These are phyloP conservation scores for Hyphopichia buzzinii DNA, from an alignment of 1,139 yeast species.

Conservation along the genomic window DNA sequence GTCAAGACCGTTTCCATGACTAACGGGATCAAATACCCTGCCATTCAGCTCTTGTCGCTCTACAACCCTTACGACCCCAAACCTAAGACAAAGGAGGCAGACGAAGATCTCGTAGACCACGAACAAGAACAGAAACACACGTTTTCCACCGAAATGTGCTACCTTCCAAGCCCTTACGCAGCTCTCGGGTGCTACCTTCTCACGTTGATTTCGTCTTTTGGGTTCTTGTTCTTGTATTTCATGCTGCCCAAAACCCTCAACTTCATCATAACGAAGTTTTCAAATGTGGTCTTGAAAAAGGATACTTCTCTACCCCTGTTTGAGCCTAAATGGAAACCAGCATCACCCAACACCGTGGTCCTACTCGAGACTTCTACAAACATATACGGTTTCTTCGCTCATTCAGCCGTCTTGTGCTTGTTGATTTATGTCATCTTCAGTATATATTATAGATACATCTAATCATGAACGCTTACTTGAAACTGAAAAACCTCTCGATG, in stretches of 20 bases:
- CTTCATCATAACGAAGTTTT: neutral
- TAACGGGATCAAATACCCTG: slow-evolving; percentile 82
- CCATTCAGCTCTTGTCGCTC: slow-evolving; percentile 76
- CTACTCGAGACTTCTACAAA: slow-evolving; percentile 4
- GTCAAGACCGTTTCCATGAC: slow-evolving; percentile 92
- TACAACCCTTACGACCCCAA: slow-evolving; percentile 41
- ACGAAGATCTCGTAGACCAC: slow-evolving; percentile 1
- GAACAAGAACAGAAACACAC: slow-evolving; percentile 9
- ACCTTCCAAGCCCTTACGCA: slow-evolving; percentile 66
- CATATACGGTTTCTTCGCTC: slow-evolving; percentile 6
- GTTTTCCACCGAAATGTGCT: slow-evolving; percentile 58
- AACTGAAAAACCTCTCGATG: slow-evolving; percentile 47
- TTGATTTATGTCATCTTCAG: slow-evolving; percentile 9
- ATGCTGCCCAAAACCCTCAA: neutral
- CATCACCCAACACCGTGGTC: neutral
- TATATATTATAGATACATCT: slow-evolving; percentile 8
- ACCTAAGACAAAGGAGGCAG: slow-evolving; percentile 5
- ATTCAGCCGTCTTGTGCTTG: slow-evolving; percentile 5
- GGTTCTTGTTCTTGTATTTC: neutral
- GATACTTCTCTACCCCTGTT: slow-evolving; percentile 4
- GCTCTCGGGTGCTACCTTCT: slow-evolving; percentile 44
- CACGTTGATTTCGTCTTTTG: slow-evolving; percentile 9
- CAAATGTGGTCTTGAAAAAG: slow-evolving; percentile 1
- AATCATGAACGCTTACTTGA: slow-evolving; percentile 17
- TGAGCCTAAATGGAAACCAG: slow-evolving; percentile 8